Evolutionary conservation across 441 rosid species (phyloP).

Genomic region (Capsella rubella): DNA sequence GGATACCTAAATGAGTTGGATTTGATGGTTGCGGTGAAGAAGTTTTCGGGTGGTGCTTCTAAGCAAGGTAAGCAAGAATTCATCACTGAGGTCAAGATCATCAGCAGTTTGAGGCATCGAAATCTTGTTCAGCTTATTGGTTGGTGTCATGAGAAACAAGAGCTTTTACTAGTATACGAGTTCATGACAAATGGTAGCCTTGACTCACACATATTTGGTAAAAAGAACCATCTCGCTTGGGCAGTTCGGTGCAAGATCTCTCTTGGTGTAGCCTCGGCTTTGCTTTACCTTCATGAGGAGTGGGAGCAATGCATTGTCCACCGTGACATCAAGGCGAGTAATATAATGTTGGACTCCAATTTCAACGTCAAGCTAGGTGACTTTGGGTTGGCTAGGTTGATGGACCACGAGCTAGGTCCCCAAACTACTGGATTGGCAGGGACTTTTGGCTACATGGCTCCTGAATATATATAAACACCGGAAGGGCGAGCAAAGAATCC

Average conservation of each 20-base stretch:
- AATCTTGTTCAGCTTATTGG: too few species aligned
- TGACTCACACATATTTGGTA: not conserved
- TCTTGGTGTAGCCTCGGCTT: not conserved
- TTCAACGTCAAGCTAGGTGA: not conserved
- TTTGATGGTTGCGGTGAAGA: not conserved
- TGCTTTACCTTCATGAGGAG: not conserved
- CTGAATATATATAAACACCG: conserved; percentile 19
- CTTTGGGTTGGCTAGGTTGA: not conserved
- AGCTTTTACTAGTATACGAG: conserved; percentile 52
- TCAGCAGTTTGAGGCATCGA: not conserved
- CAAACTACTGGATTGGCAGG: not conserved
- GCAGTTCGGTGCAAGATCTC: not conserved
- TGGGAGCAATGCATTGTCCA: conserved; percentile 44
- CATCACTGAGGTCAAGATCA: not conserved
- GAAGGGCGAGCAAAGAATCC: conserved; percentile 45
- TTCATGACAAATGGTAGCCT: conserved; percentile 31
- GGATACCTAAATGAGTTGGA: conserved; percentile 42
- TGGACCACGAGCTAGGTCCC: not conserved
- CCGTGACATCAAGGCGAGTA: conserved; percentile 67
- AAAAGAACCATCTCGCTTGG: not conserved
- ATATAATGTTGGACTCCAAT: conserved; percentile 38
- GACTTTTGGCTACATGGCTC: conserved; percentile 76
- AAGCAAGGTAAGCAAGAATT: not conserved
- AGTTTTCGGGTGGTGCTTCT: not conserved
- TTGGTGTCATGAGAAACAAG: too few species aligned